These are phyloP conservation scores for Monosporascus sp. DNA, from an alignment of 2,329 filamentous ascomycete genomes.

Conservation along the genomic window DNA sequence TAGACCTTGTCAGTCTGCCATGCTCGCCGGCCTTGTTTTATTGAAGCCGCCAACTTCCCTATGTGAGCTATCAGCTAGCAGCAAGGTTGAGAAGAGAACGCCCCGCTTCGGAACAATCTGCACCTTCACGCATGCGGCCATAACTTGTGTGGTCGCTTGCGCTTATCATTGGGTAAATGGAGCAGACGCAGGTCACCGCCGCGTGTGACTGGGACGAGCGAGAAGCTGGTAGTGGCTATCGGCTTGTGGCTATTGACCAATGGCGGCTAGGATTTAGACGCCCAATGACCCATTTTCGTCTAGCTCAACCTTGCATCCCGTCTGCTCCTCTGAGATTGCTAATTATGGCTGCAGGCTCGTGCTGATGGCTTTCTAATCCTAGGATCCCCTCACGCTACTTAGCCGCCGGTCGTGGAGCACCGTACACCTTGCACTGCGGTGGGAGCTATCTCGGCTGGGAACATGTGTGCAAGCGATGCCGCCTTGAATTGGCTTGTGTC, in stretches of 20 bases:
- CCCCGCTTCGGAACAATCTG: background rate
- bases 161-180: background rate
- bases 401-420: conserved; percentile 36
- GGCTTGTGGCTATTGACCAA: conserved; percentile 26
- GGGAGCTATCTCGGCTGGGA: conserved; percentile 18
- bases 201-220: conserved; percentile 28
- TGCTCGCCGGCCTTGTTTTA: conserved; percentile 1
- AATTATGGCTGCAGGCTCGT: conserved; percentile 15
- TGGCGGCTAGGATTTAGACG: conserved; percentile 32
- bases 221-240: conserved; percentile 23
- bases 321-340: conserved; percentile 13
- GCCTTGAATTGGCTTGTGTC: conserved; percentile 15
- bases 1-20: conserved; percentile 11
- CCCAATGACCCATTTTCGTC: conserved; percentile 28
- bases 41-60: conserved; percentile 4
- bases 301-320: conserved; percentile 22
- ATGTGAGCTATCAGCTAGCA: background rate
- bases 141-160: background rate
- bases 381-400: conserved; percentile 25
- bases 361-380: conserved; percentile 9
- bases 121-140: background rate
- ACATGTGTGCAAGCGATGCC: conserved; percentile 19
- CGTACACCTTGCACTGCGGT: conserved; percentile 22
- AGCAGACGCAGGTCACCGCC: conserved; percentile 9
- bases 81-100: background rate